Evolutionary conservation across 495 filamentous ascomycete species (phyloP), one percentile per base, ranked within the genome.

Genomic region (Hyaloscypha variabilis): DNA sequence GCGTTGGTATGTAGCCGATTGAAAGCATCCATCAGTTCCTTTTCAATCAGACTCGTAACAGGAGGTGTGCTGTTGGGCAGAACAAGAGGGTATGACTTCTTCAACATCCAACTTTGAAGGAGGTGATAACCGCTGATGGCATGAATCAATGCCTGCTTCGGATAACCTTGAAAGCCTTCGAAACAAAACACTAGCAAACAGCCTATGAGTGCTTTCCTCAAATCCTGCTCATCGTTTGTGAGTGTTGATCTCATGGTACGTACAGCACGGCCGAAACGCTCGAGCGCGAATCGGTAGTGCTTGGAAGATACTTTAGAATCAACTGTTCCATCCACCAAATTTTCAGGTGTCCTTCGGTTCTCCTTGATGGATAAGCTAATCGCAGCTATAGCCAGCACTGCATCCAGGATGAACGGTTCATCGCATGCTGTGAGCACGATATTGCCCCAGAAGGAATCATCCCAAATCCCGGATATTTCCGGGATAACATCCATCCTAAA

Each of bases 111-210:
- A 51, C 49, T 24, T 17, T 51, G 49, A 3, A 51, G 49, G 6
- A 51, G 19, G 6, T 24, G 49, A 17, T 51, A 51, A 6, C 49
- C 49, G 49, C 49, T 51, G 17, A 19, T 19, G 4, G 6, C 49
- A 24, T 51, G 49, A n/a, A 17, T 6, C 19, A 5, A n/a, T 5
- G 17, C 49, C 23, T n/a, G 17, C 6, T 51, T 24, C 17, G 23
- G 49, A 17, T 51, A n/a, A 6, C 49, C 49, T 51, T 51, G 49
- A 17, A 51, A 51, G 19, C 19, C 17, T 51, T 51, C 49, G 49
- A 51, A 51, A 17, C 49, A 51, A 17, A 51, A 51, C 49, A 51
- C 49, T 17, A 51, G 49, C 23, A 51, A 51, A 17, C 49, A 51
- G 17, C 49, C 49, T 4, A 51, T 51, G 5, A 51, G 49, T 4